Percentiles rank a stretch among this genome's conserved stretches.
Evolutionary conservation across 176 grass and related monocot genomes (phyloP).

Genomic region (Areca catechu): DNA sequence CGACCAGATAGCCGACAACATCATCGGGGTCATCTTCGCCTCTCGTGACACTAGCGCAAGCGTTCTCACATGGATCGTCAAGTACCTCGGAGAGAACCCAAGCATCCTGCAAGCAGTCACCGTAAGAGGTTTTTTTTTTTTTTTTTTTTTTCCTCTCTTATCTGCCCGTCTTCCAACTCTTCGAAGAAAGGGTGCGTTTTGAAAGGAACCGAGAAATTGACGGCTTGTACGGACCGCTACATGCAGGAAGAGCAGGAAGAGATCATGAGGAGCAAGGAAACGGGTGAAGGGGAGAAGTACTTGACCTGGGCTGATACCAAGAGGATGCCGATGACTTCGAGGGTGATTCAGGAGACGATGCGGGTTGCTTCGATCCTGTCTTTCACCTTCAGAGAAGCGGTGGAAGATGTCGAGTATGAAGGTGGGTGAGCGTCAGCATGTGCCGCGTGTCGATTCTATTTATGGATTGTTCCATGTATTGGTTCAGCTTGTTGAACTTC

Average conservation of each 20-base stretch:
- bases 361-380: constrained; percentile 96
- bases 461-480: no score
- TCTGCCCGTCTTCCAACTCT: background rate
- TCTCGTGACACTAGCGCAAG: constrained; percentile 66
- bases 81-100: constrained; percentile 65
- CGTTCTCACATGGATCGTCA: constrained; percentile 57
- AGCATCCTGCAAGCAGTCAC: constrained; percentile 61
- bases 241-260: constrained; percentile 73
- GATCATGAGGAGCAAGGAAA: constrained; percentile 46
- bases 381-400: constrained; percentile 97
- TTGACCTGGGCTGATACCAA: constrained; percentile 72
- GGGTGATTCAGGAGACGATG: constrained; percentile 97
- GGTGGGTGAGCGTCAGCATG: constrained; percentile 24
- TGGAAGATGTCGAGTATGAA: constrained; percentile 95
- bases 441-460: no score
- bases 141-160: no score
- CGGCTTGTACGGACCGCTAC: no score
- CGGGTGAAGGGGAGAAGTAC: constrained; percentile 1
- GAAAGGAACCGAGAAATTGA: background rate
- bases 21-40: constrained; percentile 53
- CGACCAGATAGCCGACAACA: constrained; percentile 52
- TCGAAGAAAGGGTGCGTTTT: background rate
- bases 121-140: constrained; percentile 30
- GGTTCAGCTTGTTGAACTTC: no score
- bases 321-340: constrained; percentile 63